Conservation (phyloP, 1,284 basidiomycete species). For the Volvariella surrecta region DNA sequence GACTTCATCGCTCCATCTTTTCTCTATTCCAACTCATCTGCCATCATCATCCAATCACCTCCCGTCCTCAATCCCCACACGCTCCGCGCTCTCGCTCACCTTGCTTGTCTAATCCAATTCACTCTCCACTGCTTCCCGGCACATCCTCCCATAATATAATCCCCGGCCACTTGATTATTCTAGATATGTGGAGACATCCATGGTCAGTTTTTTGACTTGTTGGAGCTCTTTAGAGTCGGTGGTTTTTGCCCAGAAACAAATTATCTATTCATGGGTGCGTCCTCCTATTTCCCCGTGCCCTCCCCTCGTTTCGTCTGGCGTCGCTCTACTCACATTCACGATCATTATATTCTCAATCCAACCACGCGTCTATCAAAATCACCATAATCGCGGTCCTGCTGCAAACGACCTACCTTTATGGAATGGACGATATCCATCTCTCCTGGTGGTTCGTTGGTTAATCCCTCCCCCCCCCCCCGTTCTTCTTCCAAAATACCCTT, state of each 20-base stretch:
- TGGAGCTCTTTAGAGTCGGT: conserved; percentile 95
- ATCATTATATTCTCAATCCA: too few relatives aligned
- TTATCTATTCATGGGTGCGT: conserved; percentile 96
- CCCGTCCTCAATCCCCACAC: neutral
- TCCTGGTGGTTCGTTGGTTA: too few relatives aligned
- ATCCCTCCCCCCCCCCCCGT: too few relatives aligned
- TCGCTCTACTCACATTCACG: too few relatives aligned
- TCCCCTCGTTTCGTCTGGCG: neutral
- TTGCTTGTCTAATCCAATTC: neutral
- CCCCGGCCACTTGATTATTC: neutral
- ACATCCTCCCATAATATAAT: neutral
- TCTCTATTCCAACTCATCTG: too few relatives aligned
- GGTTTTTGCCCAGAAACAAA: conserved; percentile 94
- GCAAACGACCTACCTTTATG: too few relatives aligned
- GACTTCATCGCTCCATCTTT: too few relatives aligned
- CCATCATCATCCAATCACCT: too few relatives aligned
- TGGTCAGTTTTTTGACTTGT: conserved; percentile 96
- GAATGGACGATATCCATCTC: too few relatives aligned
- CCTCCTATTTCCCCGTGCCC: neutral
- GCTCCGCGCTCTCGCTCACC: neutral
- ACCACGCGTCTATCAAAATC: too few relatives aligned
- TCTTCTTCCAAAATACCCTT: too few relatives aligned
- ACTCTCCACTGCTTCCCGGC: neutral
- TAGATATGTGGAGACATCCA: conserved; percentile 99
- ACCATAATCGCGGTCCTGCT: too few relatives aligned